Percentiles rank a stretch among this genome's conserved stretches.
phyloP scores from a whole-genome alignment of 805 yeast species.

The Scheffersomyces lignosus region DNA sequence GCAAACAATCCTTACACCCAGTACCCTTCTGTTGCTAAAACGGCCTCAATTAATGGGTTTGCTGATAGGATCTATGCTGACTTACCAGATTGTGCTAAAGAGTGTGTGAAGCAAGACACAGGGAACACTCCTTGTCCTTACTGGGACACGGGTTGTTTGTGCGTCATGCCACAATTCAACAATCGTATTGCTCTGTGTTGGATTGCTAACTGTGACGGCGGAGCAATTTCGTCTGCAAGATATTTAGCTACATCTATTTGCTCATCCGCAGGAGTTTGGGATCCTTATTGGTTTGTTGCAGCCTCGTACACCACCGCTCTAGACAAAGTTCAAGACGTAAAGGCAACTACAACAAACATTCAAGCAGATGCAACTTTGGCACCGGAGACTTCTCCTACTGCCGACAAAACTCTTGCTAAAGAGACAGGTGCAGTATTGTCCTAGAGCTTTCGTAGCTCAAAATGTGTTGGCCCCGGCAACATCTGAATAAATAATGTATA shows the following conservation, averaged over 20 bases:
- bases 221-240: slow-evolving; percentile 28
- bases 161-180: slow-evolving; percentile 39
- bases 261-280: slow-evolving; percentile 33
- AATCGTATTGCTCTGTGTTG: slow-evolving; percentile 36
- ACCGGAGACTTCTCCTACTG: too few relatives aligned
- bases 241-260: slow-evolving; percentile 33
- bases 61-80: slow-evolving; percentile 35
- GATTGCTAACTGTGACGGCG: slow-evolving; percentile 24
- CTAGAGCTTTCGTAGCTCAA: too few relatives aligned
- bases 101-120: slow-evolving; percentile 30
- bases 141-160: slow-evolving; percentile 44
- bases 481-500: too few relatives aligned
- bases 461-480: too few relatives aligned
- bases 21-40: slow-evolving; percentile 33
- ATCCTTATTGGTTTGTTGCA: slow-evolving; percentile 33
- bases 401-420: too few relatives aligned
- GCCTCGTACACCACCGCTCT: slow-evolving; percentile 18
- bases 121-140: slow-evolving; percentile 39
- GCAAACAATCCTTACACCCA: slow-evolving; percentile 17
- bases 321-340: too few relatives aligned
- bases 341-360: too few relatives aligned
- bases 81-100: slow-evolving; percentile 37
- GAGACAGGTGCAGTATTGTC: too few relatives aligned
- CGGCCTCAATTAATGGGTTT: slow-evolving; percentile 42
- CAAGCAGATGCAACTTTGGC: too few relatives aligned